Conservation (phyloP, 768 basidiomycete species). For the Lactifluus volemus region DNA sequence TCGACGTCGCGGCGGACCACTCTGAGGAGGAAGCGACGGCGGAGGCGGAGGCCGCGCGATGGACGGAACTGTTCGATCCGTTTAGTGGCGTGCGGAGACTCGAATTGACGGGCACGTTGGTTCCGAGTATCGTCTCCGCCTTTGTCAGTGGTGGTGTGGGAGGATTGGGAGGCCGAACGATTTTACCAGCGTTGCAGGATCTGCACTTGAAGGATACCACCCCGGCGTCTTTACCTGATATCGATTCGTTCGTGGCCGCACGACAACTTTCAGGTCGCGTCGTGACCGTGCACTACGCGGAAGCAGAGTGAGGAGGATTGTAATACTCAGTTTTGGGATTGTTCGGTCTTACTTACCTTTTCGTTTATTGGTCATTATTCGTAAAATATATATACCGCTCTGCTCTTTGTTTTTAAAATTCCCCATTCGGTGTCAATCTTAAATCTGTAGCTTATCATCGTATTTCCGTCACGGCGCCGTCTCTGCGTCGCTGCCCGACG, state of each 20-base stretch:
- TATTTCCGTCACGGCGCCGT: too few relatives aligned
- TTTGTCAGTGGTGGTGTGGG: not conserved
- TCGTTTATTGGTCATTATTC: too few relatives aligned
- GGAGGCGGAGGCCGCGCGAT: not conserved
- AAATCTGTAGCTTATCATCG: too few relatives aligned
- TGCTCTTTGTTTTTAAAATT: too few relatives aligned
- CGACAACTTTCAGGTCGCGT: not conserved
- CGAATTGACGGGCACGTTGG: not conserved
- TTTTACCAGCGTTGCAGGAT: not conserved
- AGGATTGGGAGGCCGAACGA: not conserved
- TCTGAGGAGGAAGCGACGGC: not conserved
- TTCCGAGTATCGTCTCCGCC: not conserved
- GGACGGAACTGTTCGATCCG: conserved; percentile 1
- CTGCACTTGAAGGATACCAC: not conserved
- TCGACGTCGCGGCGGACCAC: not conserved
- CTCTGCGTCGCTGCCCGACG: too few relatives aligned
- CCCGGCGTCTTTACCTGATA: not conserved
- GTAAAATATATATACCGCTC: too few relatives aligned
- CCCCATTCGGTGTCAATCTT: too few relatives aligned
- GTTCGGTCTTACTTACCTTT: too few relatives aligned
- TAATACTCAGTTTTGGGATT: not conserved
- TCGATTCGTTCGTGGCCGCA: not conserved
- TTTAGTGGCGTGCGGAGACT: conserved; percentile 1
- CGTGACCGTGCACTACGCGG: not conserved
- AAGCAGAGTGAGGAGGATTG: not conserved